Evolutionary conservation across 169 alveolate species (phyloP), one percentile per base, ranked within the genome.

Genomic region (Eimeria brunetti): DNA sequence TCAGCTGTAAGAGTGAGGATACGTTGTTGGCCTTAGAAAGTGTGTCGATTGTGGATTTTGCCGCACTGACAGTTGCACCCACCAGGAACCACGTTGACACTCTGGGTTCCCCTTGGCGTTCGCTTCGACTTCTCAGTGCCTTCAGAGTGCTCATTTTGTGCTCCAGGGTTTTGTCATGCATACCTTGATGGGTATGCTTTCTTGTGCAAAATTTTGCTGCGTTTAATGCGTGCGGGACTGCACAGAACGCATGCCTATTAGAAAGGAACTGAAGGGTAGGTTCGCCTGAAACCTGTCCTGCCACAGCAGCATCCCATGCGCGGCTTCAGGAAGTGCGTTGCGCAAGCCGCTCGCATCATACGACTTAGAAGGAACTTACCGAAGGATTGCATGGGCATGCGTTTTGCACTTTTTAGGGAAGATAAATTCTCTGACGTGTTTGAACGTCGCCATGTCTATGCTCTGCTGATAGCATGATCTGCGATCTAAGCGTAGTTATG

Each of bases 291-390:
- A 6, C 76, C 44, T 8, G 76, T 7, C 71, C 71, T 60, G 33
- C 36, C 20, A 24, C 46, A 60, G 7, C 7, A n/a, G 76, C 44
- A 2, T 30, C 76, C 44, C 18, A 64, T 20, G 76, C 20, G n/a
- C 76, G 76, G 44, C 76, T 30, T 64, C 14, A 64, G 76, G 76
- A 64, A 14, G 76, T 64, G 44, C 38, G 76, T 64, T 64, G 76
- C 0, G 76, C 38, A n/a, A n/a, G 76, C 76, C 22, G 0, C 27
- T 60, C 36, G 69, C 18, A 20, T 60, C 7, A 60, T 4, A 41
- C 46, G 46, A 24, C 27, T 9, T 16, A 9, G 71, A 24, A 60
- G 33, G 33, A 16, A 27, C 71, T 60, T 64, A 12, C 76, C 44
- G 76, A 64, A 64, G 12, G 76, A 64, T n/a, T 64, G 76, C 44